Conservation (phyloP, 2,329 filamentous ascomycete genomes). For the Cercospora beticola region DNA sequence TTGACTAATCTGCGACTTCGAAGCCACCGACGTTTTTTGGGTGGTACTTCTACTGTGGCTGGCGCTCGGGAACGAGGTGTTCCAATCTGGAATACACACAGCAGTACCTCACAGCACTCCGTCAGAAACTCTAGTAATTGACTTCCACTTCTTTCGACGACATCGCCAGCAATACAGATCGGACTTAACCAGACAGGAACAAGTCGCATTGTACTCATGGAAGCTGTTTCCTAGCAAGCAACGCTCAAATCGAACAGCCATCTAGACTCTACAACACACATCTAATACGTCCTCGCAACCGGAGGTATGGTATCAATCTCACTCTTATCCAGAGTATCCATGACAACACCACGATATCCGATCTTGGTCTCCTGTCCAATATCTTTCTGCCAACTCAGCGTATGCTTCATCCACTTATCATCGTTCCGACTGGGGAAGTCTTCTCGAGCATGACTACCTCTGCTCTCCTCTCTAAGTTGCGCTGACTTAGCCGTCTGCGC, state of each 20-base stretch:
- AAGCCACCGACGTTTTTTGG: background rate
- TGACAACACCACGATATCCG: constrained; percentile 45
- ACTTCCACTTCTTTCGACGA: background rate
- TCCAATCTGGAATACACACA: background rate
- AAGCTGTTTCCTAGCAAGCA: background rate
- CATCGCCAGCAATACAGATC: background rate
- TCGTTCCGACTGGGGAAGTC: constrained; percentile 48
- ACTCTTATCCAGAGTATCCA: constrained; percentile 47
- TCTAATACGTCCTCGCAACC: constrained; percentile 34
- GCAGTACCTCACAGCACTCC: background rate
- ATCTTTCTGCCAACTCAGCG: constrained; percentile 47
- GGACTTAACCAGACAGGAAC: background rate
- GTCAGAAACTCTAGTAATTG: no score
- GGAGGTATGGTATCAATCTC: constrained; percentile 42
- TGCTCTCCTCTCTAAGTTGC: constrained; percentile 45
- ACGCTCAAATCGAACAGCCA: no score
- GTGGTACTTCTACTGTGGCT: background rate
- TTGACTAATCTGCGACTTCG: background rate
- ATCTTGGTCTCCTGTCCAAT: constrained; percentile 44
- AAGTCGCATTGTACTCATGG: background rate
- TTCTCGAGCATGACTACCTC: constrained; percentile 50
- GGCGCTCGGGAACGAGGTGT: background rate
- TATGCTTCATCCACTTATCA: constrained; percentile 50
- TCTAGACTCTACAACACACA: background rate
- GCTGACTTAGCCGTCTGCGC: constrained; percentile 49